These are phyloP conservation scores for Hyphopichia fennica DNA, from an alignment of 1,139 yeast genomes.

Conservation along the genomic window DNA sequence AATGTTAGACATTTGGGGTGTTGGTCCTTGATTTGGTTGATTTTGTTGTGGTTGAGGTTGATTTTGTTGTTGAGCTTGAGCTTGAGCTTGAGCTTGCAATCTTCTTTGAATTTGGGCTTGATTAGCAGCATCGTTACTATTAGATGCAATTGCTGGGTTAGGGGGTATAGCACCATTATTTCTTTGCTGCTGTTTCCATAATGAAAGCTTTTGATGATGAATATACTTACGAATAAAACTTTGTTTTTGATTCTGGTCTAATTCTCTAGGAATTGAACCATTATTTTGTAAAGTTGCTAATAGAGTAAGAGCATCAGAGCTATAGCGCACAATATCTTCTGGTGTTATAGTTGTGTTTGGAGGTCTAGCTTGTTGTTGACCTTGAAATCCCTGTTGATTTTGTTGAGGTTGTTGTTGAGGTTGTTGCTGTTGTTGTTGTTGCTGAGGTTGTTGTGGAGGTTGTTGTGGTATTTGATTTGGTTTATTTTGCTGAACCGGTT, in stretches of 20 bases:
- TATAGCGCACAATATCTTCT: constrained; percentile 43
- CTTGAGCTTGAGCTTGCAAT: constrained; percentile 11
- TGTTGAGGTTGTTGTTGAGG: constrained; percentile 12
- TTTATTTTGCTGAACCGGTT: constrained; percentile 12
- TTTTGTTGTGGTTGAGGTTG: constrained; percentile 10
- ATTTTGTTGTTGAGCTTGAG: constrained; percentile 11
- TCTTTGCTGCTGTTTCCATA: constrained; percentile 40
- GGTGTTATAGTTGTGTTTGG: constrained; percentile 43
- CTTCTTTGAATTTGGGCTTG: constrained; percentile 12
- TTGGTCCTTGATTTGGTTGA: not conserved
- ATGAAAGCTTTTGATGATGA: constrained; percentile 39
- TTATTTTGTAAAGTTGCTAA: constrained; percentile 39
- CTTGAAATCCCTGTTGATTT: constrained; percentile 8
- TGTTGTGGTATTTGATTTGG: constrained; percentile 4
- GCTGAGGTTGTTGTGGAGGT: constrained; percentile 12
- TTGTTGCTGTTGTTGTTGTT: constrained; percentile 15
- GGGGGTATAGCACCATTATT: constrained; percentile 16
- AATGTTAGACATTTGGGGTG: constrained; percentile 2
- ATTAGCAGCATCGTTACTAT: constrained; percentile 5
- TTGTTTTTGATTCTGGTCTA: constrained; percentile 39
- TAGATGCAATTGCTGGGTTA: constrained; percentile 7
- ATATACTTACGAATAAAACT: constrained; percentile 42
- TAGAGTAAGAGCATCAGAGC: constrained; percentile 42
- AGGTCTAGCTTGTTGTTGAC: constrained; percentile 16
- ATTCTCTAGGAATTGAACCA: constrained; percentile 34